Evolutionary conservation across 2,329 filamentous ascomycete species (phyloP).

Genomic region (Hymenoscyphus linearis): DNA sequence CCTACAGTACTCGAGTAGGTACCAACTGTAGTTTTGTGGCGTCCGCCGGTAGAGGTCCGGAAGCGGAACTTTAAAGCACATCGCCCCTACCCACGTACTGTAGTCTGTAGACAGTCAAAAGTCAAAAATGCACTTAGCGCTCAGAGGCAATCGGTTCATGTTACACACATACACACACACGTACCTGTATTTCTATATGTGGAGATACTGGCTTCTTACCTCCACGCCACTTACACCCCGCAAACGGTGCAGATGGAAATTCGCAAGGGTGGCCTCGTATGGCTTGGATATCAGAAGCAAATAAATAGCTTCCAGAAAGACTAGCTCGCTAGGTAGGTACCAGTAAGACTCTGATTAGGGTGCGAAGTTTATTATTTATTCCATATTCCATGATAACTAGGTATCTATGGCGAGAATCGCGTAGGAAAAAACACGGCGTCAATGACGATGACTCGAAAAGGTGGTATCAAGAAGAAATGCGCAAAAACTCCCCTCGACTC

Average conservation of each 20-base stretch:
- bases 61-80: no score
- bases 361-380: slow-evolving; percentile 7
- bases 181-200: neutral
- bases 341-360: neutral
- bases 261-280: neutral
- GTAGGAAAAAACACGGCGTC: neutral
- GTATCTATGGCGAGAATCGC: slow-evolving; percentile 5
- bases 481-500: neutral
- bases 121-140: no score
- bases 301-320: neutral
- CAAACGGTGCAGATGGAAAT: neutral
- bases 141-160: no score
- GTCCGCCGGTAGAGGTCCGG: no score
- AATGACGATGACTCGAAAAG: neutral
- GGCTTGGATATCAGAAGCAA: neutral
- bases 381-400: no score
- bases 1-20: no score
- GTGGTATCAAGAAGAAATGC: slow-evolving; percentile 25
- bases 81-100: no score
- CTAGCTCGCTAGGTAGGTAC: no score
- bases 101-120: no score
- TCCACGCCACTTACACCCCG: neutral
- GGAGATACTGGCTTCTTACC: neutral
- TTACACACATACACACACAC: neutral
- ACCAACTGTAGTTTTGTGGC: no score